A percentile compares a stretch with the other conserved stretches of the same genome.
phyloP scores from a whole-genome alignment of 257 asterid species.

The Solanum piurae region DNA sequence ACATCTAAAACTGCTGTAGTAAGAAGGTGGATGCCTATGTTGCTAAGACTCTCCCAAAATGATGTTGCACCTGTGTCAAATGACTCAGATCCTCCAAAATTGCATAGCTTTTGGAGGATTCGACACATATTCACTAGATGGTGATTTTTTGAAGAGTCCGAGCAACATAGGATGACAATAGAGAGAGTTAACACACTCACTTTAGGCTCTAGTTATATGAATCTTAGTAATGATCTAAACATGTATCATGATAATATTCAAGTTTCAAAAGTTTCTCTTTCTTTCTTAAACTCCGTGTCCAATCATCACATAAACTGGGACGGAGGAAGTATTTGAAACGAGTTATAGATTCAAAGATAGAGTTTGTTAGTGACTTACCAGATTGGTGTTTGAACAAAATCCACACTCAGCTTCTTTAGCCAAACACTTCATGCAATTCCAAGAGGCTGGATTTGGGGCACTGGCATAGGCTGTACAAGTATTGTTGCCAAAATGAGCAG shows the following conservation, averaged over 20 bases:
- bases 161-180: not conserved
- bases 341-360: not conserved
- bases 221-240: not conserved
- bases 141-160: not conserved
- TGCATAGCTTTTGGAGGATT: not conserved
- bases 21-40: not conserved
- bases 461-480: not conserved
- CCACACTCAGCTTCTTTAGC: constrained; percentile 3
- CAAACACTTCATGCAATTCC: constrained; percentile 10
- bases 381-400: constrained; percentile 1
- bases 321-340: not conserved
- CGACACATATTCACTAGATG: not conserved
- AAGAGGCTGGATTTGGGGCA: constrained; percentile 1
- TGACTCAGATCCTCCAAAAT: not conserved
- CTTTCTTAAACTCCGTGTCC: not conserved
- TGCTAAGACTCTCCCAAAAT: not conserved
- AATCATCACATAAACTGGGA: not conserved
- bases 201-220: not conserved
- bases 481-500: constrained; percentile 2
- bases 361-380: not conserved
- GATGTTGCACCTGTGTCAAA: not conserved
- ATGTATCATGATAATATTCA: not conserved
- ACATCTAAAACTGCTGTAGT: not conserved
- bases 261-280: not conserved
- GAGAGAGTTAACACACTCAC: not conserved